A percentile compares a stretch with the other conserved stretches of the same genome.
phyloP scores from a whole-genome alignment of 129 eudicot species.

The Flaveria ramosissima region DNA sequence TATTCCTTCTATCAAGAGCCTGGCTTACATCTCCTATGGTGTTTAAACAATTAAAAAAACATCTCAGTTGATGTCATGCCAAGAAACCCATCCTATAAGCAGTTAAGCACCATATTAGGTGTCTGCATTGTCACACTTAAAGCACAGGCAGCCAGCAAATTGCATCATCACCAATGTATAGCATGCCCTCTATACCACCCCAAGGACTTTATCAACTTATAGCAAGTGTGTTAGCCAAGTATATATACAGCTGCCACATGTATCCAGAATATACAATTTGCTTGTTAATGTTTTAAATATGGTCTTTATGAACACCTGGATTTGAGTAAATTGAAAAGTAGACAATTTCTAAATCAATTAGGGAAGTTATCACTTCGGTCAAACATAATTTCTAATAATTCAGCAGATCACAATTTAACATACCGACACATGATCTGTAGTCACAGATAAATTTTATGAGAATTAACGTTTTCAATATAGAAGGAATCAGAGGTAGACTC shows the following conservation, averaged over 20 bases:
- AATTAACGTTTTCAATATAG: neutral
- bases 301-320: neutral
- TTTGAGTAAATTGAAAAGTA: neutral
- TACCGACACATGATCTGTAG: neutral
- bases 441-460: neutral
- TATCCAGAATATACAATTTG: too few relatives aligned
- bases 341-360: neutral
- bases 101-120: neutral
- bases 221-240: neutral
- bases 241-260: neutral
- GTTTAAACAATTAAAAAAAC: too few relatives aligned
- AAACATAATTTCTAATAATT: conserved; percentile 12
- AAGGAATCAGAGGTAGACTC: conserved; percentile 19
- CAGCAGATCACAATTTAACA: neutral
- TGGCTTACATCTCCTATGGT: too few relatives aligned
- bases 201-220: neutral
- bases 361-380: neutral
- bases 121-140: neutral
- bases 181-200: neutral
- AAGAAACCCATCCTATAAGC: too few relatives aligned
- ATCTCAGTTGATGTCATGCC: too few relatives aligned
- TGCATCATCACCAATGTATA: neutral
- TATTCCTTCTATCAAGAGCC: too few relatives aligned
- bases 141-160: neutral
- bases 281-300: neutral